A percentile compares a stretch with the other conserved stretches of the same genome.
Conservation (phyloP, 2,329 filamentous ascomycete species). For the Botrytis galanthina region DNA sequence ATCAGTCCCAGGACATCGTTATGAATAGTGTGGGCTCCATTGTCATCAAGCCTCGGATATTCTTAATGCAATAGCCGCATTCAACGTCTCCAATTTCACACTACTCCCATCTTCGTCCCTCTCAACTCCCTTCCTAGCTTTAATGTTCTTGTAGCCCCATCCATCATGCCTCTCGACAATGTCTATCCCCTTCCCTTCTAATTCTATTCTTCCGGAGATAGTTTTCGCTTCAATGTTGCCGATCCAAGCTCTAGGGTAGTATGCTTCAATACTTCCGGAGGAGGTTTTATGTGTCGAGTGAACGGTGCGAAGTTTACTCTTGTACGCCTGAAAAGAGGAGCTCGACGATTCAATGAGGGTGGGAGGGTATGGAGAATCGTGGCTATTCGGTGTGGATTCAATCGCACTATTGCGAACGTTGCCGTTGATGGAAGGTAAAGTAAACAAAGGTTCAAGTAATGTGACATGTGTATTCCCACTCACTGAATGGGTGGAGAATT, state of each 20-base stretch:
- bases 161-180: slow-evolving; percentile 30
- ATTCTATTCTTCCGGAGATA: slow-evolving; percentile 30
- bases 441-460: slow-evolving; percentile 29
- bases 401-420: not conserved
- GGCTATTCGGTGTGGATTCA: not conserved
- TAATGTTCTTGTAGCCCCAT: slow-evolving; percentile 26
- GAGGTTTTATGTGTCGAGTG: slow-evolving; percentile 29
- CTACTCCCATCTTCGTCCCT: slow-evolving; percentile 27
- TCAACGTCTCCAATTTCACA: slow-evolving; percentile 29
- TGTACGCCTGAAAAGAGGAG: not conserved
- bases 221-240: slow-evolving; percentile 31
- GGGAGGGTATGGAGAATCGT: not conserved
- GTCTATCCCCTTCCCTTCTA: slow-evolving; percentile 28
- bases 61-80: slow-evolving; percentile 21
- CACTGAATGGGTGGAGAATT: slow-evolving; percentile 32
- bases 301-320: slow-evolving; percentile 27
- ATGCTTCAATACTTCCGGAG: slow-evolving; percentile 26
- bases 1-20: not conserved
- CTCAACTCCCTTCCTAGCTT: slow-evolving; percentile 32
- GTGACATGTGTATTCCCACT: slow-evolving; percentile 30
- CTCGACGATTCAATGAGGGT: not conserved
- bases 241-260: slow-evolving; percentile 34
- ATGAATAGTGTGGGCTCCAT: too few relatives aligned
- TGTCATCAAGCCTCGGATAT: not conserved
- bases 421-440: not conserved